phyloP scores from a whole-genome alignment of 2,329 filamentous ascomycete species.

The Bimuria novae-zelandiae region DNA sequence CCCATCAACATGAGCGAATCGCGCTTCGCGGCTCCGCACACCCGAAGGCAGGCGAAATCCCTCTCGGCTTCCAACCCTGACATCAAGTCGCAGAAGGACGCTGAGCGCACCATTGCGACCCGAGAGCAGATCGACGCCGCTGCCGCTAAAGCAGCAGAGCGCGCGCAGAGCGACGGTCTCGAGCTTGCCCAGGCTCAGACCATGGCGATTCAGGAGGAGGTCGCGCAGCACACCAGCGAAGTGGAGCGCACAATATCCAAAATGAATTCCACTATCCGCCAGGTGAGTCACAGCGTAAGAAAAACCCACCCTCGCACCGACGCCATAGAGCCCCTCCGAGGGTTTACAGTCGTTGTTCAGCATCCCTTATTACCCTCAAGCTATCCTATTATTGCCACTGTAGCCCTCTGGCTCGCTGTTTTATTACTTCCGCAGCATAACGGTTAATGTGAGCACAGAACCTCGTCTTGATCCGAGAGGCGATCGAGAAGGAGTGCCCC shows the following conservation, averaged over 20 bases:
- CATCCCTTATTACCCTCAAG: too few relatives aligned
- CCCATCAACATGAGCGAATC: not conserved
- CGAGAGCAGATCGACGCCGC: constrained; percentile 33
- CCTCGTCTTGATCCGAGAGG: constrained; percentile 29
- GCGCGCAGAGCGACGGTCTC: constrained; percentile 13
- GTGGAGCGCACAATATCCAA: constrained; percentile 24
- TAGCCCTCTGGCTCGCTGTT: too few relatives aligned
- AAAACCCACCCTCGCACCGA: not conserved
- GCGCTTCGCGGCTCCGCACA: constrained; percentile 23
- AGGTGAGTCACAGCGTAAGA: not conserved
- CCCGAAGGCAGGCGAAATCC: constrained; percentile 9
- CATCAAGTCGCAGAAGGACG: not conserved
- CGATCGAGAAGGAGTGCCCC: constrained; percentile 18
- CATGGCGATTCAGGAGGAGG: constrained; percentile 24
- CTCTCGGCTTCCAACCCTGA: constrained; percentile 12
- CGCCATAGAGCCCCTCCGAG: not conserved
- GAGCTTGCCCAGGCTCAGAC: constrained; percentile 32
- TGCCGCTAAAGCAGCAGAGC: constrained; percentile 7
- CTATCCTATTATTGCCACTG: too few relatives aligned
- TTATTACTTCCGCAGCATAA: too few relatives aligned
- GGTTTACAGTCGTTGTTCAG: not conserved
- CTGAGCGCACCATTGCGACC: constrained; percentile 25
- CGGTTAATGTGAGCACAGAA: constrained; percentile 11
- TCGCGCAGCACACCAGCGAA: constrained; percentile 23
- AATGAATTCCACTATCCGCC: constrained; percentile 23